Evolutionary conservation across 108 stramenopile genomes (phyloP), one percentile per base, ranked within the genome.

Genomic region (Skeletonema menzelii): DNA sequence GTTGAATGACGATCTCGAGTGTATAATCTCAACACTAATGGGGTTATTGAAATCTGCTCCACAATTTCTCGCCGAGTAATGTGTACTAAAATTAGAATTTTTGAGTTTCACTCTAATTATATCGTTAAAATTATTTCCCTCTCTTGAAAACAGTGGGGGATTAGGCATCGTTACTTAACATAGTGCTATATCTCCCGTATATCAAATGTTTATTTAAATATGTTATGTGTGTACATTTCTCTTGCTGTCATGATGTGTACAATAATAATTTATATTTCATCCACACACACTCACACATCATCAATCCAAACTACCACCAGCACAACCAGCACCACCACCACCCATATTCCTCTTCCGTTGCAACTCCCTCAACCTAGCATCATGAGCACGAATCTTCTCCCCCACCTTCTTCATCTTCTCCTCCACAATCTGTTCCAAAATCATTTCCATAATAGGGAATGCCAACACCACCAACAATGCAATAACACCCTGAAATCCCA

Each of bases 361-460:
- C 34, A 70, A 84, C 31, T 79, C 80, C 76, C 89, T 89, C 83
- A 91, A 69, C 27, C 76, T 77, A 31, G 62, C 62, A 69, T 88
- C 86, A 78, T 94, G 89, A 14, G 83, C 75, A 47, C 93, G 79
- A 49, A 94, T 85, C 69, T 91, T 88, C 20, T 91, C 91, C 24
- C 93, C 93, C 56, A 94, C 88, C 69, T 87, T 90, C 60, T 80
- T 78, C 68, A 91, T 76, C 68, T 94, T 94, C n/a, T 94, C 93
- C 35, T 91, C 85, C 58, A 94, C 70, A 60, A 94, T 84, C 20
- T 88, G 79, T 56, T 94, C 93, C 66, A 94, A 65, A 59, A 94
- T 79, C 86, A 94, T 90, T 68, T 94, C 93, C 84, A 94, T 88
- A 14, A 94, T 63, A 11, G 93, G 93, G 67, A 94, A 94, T n/a